Conservation (phyloP, 306 rosid genomes). For the Carpinus viminea region DNA sequence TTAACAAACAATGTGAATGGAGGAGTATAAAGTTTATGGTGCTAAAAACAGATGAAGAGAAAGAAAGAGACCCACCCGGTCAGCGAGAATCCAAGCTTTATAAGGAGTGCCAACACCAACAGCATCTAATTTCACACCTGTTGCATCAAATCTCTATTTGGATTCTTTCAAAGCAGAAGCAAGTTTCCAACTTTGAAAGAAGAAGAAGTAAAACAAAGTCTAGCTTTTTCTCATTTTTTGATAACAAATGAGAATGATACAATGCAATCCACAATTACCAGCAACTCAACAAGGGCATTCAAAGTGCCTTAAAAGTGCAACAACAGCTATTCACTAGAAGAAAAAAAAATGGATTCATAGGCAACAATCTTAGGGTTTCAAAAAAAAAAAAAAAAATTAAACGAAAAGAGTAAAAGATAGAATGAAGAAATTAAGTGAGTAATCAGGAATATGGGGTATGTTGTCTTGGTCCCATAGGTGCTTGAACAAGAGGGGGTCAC, state of each 20-base stretch:
- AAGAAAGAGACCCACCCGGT: constrained; percentile 63
- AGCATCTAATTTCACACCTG: constrained; percentile 77
- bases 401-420: not conserved
- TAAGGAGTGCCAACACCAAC: constrained; percentile 75
- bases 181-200: constrained; percentile 67
- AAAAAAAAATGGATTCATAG: constrained; percentile 6
- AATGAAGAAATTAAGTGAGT: not conserved
- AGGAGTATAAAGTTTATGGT: not conserved
- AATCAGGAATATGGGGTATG: constrained; percentile 27
- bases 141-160: constrained; percentile 67
- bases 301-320: constrained; percentile 88
- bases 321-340: constrained; percentile 75
- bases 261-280: constrained; percentile 49
- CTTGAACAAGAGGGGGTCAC: constrained; percentile 61
- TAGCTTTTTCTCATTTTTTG: not conserved
- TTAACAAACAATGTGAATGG: not conserved
- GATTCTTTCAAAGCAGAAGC: constrained; percentile 71
- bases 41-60: constrained; percentile 13
- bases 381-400: not conserved
- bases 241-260: not conserved
- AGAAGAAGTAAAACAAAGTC: constrained; percentile 20
- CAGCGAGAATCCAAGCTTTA: constrained; percentile 79
- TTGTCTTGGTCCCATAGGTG: constrained; percentile 71
- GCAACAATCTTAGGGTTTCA: not conserved
- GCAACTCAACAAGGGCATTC: constrained; percentile 91